Evolutionary conservation across 345 rosid genomes (phyloP).

Genomic region (Gossypium bickii): DNA sequence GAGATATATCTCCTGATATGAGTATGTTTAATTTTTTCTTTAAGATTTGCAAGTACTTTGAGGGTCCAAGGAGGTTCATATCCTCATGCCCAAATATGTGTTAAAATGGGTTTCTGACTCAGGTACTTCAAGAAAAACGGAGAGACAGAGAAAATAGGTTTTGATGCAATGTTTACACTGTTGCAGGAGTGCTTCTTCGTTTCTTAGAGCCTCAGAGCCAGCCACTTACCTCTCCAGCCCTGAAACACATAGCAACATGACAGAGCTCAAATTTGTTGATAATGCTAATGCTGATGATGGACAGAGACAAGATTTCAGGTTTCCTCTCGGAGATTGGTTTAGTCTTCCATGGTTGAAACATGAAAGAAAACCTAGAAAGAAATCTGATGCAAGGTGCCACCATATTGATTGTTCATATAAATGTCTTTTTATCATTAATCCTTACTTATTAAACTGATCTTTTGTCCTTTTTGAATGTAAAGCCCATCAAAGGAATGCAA

Average conservation of each 20-base stretch:
- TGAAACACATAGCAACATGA: slow-evolving; percentile 28
- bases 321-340: slow-evolving; percentile 70
- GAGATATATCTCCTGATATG: too few relatives aligned
- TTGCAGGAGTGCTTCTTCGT: slow-evolving; percentile 72
- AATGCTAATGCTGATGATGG: slow-evolving; percentile 23
- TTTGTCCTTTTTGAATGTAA: slow-evolving; percentile 26
- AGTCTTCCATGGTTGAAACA: slow-evolving; percentile 41
- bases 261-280: slow-evolving; percentile 36
- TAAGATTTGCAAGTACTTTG: too few relatives aligned
- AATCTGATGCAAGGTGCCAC: slow-evolving; percentile 37
- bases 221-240: slow-evolving; percentile 31
- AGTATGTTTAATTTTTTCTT: too few relatives aligned
- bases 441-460: slow-evolving; percentile 6
- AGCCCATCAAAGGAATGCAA: slow-evolving; percentile 26
- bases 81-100: neutral
- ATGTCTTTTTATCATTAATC: slow-evolving; percentile 6
- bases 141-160: neutral
- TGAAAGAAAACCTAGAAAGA: slow-evolving; percentile 26
- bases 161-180: slow-evolving; percentile 10
- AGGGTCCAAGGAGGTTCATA: neutral
- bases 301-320: slow-evolving; percentile 39
- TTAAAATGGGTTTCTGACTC: neutral
- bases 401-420: neutral
- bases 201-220: slow-evolving; percentile 52
- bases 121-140: neutral